These are phyloP conservation scores for Penicillium sp. DNA, from an alignment of 2,329 filamentous ascomycete species.

Conservation along the genomic window DNA sequence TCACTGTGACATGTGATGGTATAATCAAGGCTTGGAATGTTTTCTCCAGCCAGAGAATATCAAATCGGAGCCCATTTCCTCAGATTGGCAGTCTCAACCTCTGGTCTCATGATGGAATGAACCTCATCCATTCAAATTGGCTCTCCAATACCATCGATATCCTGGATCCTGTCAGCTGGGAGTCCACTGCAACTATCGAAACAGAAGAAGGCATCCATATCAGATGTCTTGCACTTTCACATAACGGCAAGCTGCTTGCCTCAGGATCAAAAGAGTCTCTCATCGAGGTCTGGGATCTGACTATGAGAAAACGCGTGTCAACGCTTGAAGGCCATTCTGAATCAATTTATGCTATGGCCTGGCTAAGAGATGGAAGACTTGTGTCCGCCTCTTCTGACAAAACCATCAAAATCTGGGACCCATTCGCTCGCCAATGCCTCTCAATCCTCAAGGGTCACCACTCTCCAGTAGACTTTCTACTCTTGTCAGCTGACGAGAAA, in stretches of 20 bases:
- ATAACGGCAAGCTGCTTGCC: background rate
- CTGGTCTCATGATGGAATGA: background rate
- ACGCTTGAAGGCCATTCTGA: background rate
- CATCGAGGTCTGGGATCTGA: background rate
- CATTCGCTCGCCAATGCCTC: constrained; percentile 4
- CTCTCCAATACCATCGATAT: background rate
- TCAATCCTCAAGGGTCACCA: constrained; percentile 2
- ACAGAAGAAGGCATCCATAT: background rate
- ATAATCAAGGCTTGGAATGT: background rate
- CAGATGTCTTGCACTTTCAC: background rate
- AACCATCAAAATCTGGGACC: background rate
- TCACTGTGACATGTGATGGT: background rate
- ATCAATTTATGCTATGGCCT: background rate
- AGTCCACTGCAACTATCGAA: background rate
- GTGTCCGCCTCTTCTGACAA: background rate
- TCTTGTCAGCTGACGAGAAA: constrained; percentile 1
- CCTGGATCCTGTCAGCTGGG: background rate
- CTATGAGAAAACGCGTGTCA: background rate
- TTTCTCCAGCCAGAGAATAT: background rate
- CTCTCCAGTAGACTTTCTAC: background rate
- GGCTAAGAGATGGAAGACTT: background rate
- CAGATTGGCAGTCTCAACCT: background rate
- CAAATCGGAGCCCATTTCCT: background rate
- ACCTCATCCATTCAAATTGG: background rate
- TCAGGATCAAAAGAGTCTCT: background rate